phyloP scores from a whole-genome alignment of 2,329 filamentous ascomycete species.

The Diplodia corticola region DNA sequence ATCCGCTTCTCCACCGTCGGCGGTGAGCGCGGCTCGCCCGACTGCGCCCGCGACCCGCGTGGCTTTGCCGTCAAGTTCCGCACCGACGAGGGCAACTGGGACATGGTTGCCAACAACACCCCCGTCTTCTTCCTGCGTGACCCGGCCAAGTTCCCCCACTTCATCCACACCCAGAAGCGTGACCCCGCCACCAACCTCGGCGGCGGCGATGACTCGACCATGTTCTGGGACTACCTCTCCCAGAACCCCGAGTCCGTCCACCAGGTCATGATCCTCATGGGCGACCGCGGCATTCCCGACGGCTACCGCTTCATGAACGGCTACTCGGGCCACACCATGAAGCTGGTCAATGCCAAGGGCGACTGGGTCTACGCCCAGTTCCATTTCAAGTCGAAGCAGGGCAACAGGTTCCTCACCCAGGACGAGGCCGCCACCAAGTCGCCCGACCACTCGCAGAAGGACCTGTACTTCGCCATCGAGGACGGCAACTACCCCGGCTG shows the following conservation, averaged over 20 bases:
- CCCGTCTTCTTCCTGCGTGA: slow-evolving; percentile 76
- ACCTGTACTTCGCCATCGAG: slow-evolving; percentile 54
- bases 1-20: slow-evolving; percentile 75
- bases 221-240: slow-evolving; percentile 65
- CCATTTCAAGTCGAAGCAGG: slow-evolving; percentile 56
- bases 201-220: slow-evolving; percentile 63
- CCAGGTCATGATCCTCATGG: slow-evolving; percentile 57
- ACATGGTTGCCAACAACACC: slow-evolving; percentile 72
- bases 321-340: slow-evolving; percentile 54
- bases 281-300: slow-evolving; percentile 57
- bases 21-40: slow-evolving; percentile 70
- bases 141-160: slow-evolving; percentile 70
- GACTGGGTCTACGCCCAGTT: slow-evolving; percentile 56
- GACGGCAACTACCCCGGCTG: slow-evolving; percentile 55
- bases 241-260: slow-evolving; percentile 57
- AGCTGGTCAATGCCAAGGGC: slow-evolving; percentile 55
- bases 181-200: slow-evolving; percentile 69
- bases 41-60: slow-evolving; percentile 70
- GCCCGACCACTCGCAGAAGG: slow-evolving; percentile 56
- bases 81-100: slow-evolving; percentile 73
- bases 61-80: slow-evolving; percentile 74
- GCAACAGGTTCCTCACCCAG: slow-evolving; percentile 54
- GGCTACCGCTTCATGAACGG: slow-evolving; percentile 59
- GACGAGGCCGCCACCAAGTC: slow-evolving; percentile 53
- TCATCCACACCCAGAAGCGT: slow-evolving; percentile 76